These are phyloP conservation scores for Aciculosporium take DNA, from an alignment of 2,329 filamentous ascomycete genomes.

Conservation along the genomic window DNA sequence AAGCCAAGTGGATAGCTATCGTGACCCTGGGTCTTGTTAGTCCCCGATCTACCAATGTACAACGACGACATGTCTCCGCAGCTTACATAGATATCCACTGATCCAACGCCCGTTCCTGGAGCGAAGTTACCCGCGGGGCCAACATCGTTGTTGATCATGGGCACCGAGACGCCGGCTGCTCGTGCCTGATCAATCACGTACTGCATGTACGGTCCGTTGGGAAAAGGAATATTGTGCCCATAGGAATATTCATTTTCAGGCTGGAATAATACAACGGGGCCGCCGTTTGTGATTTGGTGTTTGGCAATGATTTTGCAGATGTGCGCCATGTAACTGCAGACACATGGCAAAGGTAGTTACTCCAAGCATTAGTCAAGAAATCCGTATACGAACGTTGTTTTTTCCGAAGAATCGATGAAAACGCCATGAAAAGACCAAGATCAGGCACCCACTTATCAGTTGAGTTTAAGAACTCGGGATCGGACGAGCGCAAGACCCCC, in stretches of 20 bases:
- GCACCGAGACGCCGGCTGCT: constrained; percentile 56
- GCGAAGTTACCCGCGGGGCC: constrained; percentile 44
- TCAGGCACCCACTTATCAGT: constrained; percentile 43
- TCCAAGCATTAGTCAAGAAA: not conserved
- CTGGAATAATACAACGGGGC: constrained; percentile 65
- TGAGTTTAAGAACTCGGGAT: constrained; percentile 46
- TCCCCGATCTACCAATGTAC: not conserved
- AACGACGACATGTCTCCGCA: not conserved
- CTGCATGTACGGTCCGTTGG: constrained; percentile 54
- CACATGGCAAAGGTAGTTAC: not conserved
- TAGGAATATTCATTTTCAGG: constrained; percentile 69
- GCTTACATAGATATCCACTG: constrained; percentile 42
- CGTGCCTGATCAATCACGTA: constrained; percentile 56
- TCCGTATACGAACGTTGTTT: too few relatives aligned
- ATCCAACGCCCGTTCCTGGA: constrained; percentile 42
- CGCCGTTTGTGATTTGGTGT: constrained; percentile 69
- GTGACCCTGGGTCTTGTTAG: constrained; percentile 10
- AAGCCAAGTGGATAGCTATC: constrained; percentile 31
- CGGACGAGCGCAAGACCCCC: constrained; percentile 48
- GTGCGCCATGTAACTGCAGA: constrained; percentile 40
- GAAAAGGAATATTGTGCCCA: constrained; percentile 37
- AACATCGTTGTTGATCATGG: constrained; percentile 63
- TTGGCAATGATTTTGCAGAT: constrained; percentile 55
- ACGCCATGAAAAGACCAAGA: not conserved
- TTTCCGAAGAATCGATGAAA: too few relatives aligned